Evolutionary conservation across 148 eudicot genomes (phyloP).

Genomic region (Vaccinium darrowii): DNA sequence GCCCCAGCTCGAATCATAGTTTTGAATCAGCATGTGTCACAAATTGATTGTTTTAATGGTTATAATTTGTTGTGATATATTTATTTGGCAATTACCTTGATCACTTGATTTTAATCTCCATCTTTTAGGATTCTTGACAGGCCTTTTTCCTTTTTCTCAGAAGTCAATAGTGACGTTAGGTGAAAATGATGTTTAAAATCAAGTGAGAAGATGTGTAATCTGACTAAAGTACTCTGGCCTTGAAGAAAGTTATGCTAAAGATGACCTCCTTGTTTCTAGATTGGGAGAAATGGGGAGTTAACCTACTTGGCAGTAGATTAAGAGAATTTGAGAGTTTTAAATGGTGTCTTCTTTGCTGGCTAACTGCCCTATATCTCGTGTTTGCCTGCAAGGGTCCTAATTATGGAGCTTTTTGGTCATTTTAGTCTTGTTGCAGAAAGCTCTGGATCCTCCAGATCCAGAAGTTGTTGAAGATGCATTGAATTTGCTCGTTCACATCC

Average conservation of each 20-base stretch:
- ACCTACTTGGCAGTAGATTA: background rate
- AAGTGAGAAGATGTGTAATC: slow-evolving; percentile 6
- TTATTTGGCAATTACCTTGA: background rate
- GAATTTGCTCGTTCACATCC: slow-evolving; percentile 51
- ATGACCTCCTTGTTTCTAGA: background rate
- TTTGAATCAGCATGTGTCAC: background rate
- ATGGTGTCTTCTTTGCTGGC: slow-evolving; percentile 1
- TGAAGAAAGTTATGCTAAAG: slow-evolving; percentile 1
- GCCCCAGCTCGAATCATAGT: background rate
- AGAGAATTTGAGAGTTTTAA: slow-evolving; percentile 4
- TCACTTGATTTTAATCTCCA: background rate
- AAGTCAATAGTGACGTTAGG: background rate
- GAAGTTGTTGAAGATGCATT: slow-evolving; percentile 76
- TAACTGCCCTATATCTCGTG: background rate
- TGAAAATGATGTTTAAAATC: slow-evolving; percentile 4
- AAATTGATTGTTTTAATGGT: background rate
- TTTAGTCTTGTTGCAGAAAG: slow-evolving; percentile 74
- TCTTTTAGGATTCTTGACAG: background rate
- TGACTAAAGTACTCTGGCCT: slow-evolving; percentile 8
- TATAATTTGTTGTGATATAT: background rate
- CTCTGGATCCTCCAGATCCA: slow-evolving; percentile 76
- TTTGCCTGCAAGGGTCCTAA: slow-evolving; percentile 10
- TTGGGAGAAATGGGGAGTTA: background rate
- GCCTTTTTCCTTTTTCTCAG: background rate
- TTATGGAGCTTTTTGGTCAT: slow-evolving; percentile 3